Evolutionary conservation across 441 rosid species (phyloP).

Genomic region (Mallotus repandus): DNA sequence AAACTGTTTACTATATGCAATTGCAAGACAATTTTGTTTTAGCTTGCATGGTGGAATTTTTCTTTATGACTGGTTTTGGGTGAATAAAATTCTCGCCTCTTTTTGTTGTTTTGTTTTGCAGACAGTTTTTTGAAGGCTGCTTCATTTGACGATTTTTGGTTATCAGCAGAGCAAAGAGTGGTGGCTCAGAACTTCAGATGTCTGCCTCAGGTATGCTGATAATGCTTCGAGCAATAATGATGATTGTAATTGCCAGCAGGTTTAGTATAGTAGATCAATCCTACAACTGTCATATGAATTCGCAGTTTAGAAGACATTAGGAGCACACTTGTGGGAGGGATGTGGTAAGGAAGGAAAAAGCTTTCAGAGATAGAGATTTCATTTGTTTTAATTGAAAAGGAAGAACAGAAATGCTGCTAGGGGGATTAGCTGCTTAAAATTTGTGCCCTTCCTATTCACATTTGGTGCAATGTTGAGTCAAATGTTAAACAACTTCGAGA

Average conservation of each 20-base stretch:
- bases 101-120: constrained; percentile 8
- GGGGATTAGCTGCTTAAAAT: neutral
- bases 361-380: neutral
- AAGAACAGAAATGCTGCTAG: neutral
- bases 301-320: neutral
- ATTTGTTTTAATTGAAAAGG: neutral
- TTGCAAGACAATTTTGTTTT: no score
- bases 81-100: neutral
- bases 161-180: constrained; percentile 36
- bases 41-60: no score
- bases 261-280: neutral
- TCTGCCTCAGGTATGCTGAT: constrained; percentile 36
- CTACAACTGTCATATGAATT: neutral
- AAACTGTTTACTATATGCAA: neutral
- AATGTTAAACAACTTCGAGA: neutral
- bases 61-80: neutral
- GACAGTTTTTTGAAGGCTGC: constrained; percentile 8
- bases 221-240: neutral
- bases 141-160: constrained; percentile 36
- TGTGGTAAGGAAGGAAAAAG: neutral
- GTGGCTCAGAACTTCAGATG: constrained; percentile 23
- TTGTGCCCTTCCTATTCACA: neutral
- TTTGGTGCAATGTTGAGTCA: neutral
- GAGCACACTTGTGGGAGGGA: neutral
- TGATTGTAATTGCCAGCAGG: neutral